Percentiles rank a stretch among this genome's conserved stretches.
Evolutionary conservation across 2,329 filamentous ascomycete species (phyloP).

Genomic region (Fusarium fujikuroi): DNA sequence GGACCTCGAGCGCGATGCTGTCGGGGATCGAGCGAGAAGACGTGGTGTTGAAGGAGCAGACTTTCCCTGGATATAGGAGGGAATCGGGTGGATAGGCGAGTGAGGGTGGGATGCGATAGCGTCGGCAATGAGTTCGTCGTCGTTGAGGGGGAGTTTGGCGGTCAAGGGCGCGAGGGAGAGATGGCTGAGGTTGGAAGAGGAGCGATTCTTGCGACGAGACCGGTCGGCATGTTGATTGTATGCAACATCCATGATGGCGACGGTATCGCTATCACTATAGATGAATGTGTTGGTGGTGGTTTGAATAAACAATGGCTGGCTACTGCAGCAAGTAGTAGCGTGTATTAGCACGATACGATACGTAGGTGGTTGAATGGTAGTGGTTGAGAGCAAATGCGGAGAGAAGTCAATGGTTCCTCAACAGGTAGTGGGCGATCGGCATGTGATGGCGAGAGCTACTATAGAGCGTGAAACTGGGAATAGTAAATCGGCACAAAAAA

Average conservation of each 20-base stretch:
- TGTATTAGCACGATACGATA: slow-evolving; percentile 4
- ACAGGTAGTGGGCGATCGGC: slow-evolving; percentile 33
- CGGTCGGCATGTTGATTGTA: slow-evolving; percentile 70
- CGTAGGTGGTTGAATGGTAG: slow-evolving; percentile 2
- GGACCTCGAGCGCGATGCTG: slow-evolving; percentile 59
- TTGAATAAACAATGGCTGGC: slow-evolving; percentile 1
- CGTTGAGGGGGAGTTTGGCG: slow-evolving; percentile 67
- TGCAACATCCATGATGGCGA: slow-evolving; percentile 63
- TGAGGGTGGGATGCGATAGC: slow-evolving; percentile 31
- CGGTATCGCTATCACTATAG: not conserved
- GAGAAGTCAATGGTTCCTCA: slow-evolving; percentile 23
- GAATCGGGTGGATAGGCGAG: slow-evolving; percentile 45
- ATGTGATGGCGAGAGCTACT: slow-evolving; percentile 37
- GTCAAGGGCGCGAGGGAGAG: slow-evolving; percentile 73
- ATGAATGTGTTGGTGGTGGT: not conserved
- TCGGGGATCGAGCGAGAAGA: slow-evolving; percentile 68
- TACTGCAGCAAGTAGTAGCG: not conserved
- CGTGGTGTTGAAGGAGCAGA: slow-evolving; percentile 73
- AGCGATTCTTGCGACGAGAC: slow-evolving; percentile 67
- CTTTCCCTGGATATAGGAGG: slow-evolving; percentile 69
- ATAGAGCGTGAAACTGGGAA: slow-evolving; percentile 4
- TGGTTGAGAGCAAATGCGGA: slow-evolving; percentile 30
- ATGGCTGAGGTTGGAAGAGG: slow-evolving; percentile 68
- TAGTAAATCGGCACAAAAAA: slow-evolving; percentile 13
- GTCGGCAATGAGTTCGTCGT: slow-evolving; percentile 60